phyloP scores from a whole-genome alignment of 306 rosid species.

The Acacia acuminata region DNA sequence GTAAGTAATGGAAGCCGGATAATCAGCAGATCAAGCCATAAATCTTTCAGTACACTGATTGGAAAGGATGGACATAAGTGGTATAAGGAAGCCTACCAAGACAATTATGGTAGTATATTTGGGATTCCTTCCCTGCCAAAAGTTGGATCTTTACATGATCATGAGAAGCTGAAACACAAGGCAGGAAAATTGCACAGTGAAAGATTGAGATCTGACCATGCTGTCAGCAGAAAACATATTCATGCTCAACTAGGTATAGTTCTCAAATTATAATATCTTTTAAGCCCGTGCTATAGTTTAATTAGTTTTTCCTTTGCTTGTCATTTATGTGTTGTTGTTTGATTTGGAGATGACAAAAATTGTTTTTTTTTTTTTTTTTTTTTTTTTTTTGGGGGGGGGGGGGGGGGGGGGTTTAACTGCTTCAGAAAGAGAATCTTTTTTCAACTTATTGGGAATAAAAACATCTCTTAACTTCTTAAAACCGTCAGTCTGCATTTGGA shows the following conservation, averaged over 20 bases:
- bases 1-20: slow-evolving; percentile 55
- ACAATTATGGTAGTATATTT: slow-evolving; percentile 34
- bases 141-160: slow-evolving; percentile 33
- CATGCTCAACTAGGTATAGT: slow-evolving; percentile 40
- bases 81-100: slow-evolving; percentile 32
- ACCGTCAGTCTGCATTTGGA: neutral
- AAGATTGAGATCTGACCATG: slow-evolving; percentile 35
- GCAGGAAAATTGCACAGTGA: slow-evolving; percentile 35
- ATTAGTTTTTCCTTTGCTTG: neutral
- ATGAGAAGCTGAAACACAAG: slow-evolving; percentile 38
- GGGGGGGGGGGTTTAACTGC: neutral
- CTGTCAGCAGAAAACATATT: slow-evolving; percentile 34
- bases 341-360: neutral
- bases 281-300: slow-evolving; percentile 8
- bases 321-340: neutral
- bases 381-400: no score
- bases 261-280: slow-evolving; percentile 17
- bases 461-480: slow-evolving; percentile 13
- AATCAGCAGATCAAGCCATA: slow-evolving; percentile 37
- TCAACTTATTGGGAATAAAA: neutral
- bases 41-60: slow-evolving; percentile 29
- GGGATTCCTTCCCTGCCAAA: slow-evolving; percentile 48
- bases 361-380: no score
- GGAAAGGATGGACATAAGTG: slow-evolving; percentile 35
- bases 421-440: neutral